Base-by-base conservation (phyloP, 192 early-diverging fungal genomes). In the Dissophora globulifera region DNA sequence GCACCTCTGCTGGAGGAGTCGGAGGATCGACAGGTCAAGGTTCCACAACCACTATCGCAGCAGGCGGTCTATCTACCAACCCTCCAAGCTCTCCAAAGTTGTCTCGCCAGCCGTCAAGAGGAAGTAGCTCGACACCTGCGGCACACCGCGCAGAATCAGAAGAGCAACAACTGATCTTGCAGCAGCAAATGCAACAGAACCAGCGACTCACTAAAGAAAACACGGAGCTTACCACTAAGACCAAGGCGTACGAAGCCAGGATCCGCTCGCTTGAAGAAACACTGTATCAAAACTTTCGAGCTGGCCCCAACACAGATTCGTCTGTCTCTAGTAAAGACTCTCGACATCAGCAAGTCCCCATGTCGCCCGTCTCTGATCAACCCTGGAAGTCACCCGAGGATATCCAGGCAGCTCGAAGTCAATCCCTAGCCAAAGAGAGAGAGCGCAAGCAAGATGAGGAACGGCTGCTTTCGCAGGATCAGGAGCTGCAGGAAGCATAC, bases 221-320 rank as follows among this genome's bases (percentile, higher is more conserved):
- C 26, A 33, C 63, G 5, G 72, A 76, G 1, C 26, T 76, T 22
- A 0, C 33, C 12, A 50, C 43, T 11, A 76, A 76, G 55, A 70
- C 67, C 52, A 68, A 81, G 62, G 72, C 71, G 2, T 81, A 74
- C n/a, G 79, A 83, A 49, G 29, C 62, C 13, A 76, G 82, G 40
- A 83, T 83, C 32, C 69, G 67, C 31, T 55, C 58, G 6, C 69
- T 83, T 0, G 82, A 83, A 32, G 80, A 79, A 17, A 67, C 54
- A 20, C 45, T 83, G 17, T 78, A 83, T 23, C 65, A 62, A 42
- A 74, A 75, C 50, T 79, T 71, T 40, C 59, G 70, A 11, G 61
- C 78, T n/a, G 40, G 51, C 26, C 46, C 72, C 2, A 62, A 49
- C n/a, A 49, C 32, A 4, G 72, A 76, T 2, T 67, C 64, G 0